A percentile compares a stretch with the other conserved stretches of the same genome.
These are phyloP conservation scores for Coemansia sp. DNA, from an alignment of 192 early-diverging fungal genomes.

Conservation along the genomic window DNA sequence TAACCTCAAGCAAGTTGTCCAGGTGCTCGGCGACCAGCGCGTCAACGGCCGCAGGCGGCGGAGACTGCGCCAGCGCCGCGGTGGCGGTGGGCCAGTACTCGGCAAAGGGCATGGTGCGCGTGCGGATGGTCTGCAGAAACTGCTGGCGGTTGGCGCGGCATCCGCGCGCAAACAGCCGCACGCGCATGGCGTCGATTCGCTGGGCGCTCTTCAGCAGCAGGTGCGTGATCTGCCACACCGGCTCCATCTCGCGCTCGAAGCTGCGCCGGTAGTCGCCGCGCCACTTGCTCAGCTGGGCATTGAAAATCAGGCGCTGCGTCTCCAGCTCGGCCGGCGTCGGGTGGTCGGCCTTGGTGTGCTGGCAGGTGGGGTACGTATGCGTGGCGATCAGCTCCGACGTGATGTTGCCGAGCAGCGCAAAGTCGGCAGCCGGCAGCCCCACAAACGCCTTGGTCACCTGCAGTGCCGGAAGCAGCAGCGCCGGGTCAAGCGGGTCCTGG, in stretches of 20 bases:
- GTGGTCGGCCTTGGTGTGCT: slow-evolving; percentile 68
- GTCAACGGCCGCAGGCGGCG: slow-evolving; percentile 54
- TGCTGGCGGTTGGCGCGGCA: slow-evolving; percentile 54
- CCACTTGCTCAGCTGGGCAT: slow-evolving; percentile 64
- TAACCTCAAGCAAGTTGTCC: slow-evolving; percentile 56
- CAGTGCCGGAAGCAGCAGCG: slow-evolving; percentile 69
- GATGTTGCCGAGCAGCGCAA: slow-evolving; percentile 69
- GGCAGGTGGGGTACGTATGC: slow-evolving; percentile 72
- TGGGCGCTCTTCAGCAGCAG: slow-evolving; percentile 58
- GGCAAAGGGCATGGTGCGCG: slow-evolving; percentile 54
- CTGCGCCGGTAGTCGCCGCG: slow-evolving; percentile 59
- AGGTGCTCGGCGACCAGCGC: slow-evolving; percentile 48
- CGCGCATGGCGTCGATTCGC: slow-evolving; percentile 59
- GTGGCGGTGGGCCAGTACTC: slow-evolving; percentile 55
- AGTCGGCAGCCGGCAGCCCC: slow-evolving; percentile 63
- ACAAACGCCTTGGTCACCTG: slow-evolving; percentile 68
- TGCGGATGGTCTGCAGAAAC: slow-evolving; percentile 56
- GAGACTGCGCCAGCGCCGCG: neutral
- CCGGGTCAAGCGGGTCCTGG: slow-evolving; percentile 65
- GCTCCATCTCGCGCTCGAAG: slow-evolving; percentile 63
- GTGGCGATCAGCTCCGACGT: slow-evolving; percentile 69
- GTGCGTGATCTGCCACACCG: slow-evolving; percentile 67
- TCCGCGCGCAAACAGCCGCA: slow-evolving; percentile 55
- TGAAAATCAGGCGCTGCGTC: slow-evolving; percentile 67
- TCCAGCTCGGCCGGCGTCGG: slow-evolving; percentile 73